Base-by-base conservation (phyloP, 495 filamentous ascomycete genomes). In the Trichoderma virens region DNA sequence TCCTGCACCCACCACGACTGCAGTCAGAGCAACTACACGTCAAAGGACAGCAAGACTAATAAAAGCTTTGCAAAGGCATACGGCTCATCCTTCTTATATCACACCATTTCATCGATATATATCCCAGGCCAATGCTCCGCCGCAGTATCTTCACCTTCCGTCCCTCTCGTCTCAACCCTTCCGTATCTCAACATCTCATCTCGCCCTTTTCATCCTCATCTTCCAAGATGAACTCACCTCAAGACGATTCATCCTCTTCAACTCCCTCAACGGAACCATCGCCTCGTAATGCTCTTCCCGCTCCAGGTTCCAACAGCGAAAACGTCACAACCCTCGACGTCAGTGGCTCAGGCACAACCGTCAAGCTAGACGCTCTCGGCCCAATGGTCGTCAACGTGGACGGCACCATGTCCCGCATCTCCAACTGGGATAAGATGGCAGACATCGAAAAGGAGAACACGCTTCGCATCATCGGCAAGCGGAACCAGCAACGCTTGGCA, bases 311-410 rank as follows among this genome's bases (percentile, higher is more conserved):
- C 3, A 16, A 54, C 54, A 43, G 63, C 18, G 34, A 62, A 45
- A 34, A 61, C 51, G 51, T 61, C 32, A 56, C 62, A 18, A 69
- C 69, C 20, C 75, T 86, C 5, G 79, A 83, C n/a, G 70, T 88
- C 1, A 77, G 79, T 56, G 77, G 78, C 5, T 81, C 82, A 69
- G 77, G 76, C 3, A 73, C 75, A 3, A 73, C 77, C 1, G 76
- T 86, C 2, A 78, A 75, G 18, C 73, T 88, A 0, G 84, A 87
- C 69, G 78, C 82, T 62, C 71, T 90, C 0, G 87, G 87, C 0
- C 87, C 87, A 3, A 80, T 89, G 72, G 85, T 90, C 1, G 84
- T 90, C n/a, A 86, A 86, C 67, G 70, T 76, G 41, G 86, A 90
- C 73, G 87, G 87, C 16, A 83, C 84, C 23, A 70, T 88, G 38